A percentile compares a stretch with the other conserved stretches of the same genome.
These are phyloP conservation scores for Stemphylium vesicarium DNA, from an alignment of 2,329 filamentous ascomycete genomes.

Conservation along the genomic window DNA sequence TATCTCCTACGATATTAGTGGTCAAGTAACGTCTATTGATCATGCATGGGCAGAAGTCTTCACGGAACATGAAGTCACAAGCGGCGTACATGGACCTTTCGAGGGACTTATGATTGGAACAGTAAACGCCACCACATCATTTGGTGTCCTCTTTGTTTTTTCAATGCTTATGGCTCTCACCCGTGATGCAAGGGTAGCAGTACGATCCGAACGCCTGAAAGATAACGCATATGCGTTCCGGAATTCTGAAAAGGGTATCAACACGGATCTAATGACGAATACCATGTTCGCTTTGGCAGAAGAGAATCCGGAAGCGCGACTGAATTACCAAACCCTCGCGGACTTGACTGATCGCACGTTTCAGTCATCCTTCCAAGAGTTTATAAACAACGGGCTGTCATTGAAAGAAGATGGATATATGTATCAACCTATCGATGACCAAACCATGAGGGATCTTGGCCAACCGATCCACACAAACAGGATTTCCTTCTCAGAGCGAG, in stretches of 20 bases:
- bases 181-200: too few species aligned
- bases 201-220: background rate
- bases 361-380: slow-evolving; percentile 31
- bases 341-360: slow-evolving; percentile 28
- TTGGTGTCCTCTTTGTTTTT: too few species aligned
- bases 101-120: too few species aligned
- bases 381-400: slow-evolving; percentile 14
- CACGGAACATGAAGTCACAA: background rate
- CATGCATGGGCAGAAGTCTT: too few species aligned
- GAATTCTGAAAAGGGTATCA: slow-evolving; percentile 26
- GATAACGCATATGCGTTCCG: slow-evolving; percentile 37
- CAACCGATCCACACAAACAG: too few species aligned
- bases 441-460: slow-evolving; percentile 1
- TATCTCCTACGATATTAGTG: too few species aligned
- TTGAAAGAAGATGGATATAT: slow-evolving; percentile 25
- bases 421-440: slow-evolving; percentile 33
- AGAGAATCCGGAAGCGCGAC: slow-evolving; percentile 25
- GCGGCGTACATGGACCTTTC: too few species aligned
- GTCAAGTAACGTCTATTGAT: too few species aligned
- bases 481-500: too few species aligned
- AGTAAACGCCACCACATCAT: too few species aligned
- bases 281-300: slow-evolving; percentile 34
- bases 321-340: slow-evolving; percentile 16
- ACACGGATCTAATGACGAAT: slow-evolving; percentile 43
- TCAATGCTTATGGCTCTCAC: too few species aligned